phyloP scores from a whole-genome alignment of 2,329 filamentous ascomycete genomes.

The Beauveria australis region DNA sequence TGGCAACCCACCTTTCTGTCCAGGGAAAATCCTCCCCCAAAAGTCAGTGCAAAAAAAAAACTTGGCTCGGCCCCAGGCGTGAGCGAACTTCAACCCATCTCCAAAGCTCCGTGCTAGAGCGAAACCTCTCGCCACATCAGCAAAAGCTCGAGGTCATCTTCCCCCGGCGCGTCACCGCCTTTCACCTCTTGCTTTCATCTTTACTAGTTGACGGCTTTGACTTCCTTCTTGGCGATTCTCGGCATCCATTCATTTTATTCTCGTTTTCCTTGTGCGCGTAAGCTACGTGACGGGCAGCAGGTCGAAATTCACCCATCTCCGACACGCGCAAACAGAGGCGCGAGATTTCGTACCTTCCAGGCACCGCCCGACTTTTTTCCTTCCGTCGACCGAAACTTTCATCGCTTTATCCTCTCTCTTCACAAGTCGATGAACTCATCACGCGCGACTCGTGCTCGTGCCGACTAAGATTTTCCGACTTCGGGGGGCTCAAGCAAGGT shows the following conservation, averaged over 20 bases:
- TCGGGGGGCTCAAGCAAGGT: neutral
- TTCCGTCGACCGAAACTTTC: neutral
- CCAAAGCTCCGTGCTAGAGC: conserved; percentile 7
- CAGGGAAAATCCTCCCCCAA: neutral
- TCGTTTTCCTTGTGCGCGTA: conserved; percentile 43
- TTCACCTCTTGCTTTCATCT: neutral
- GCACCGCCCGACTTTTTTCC: neutral
- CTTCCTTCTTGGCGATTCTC: neutral
- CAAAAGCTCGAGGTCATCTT: conserved; percentile 6
- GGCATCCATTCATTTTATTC: conserved; percentile 18
- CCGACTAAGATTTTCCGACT: neutral
- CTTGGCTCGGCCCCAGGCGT: conserved; percentile 21
- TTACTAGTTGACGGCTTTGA: neutral
- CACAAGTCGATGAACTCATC: neutral
- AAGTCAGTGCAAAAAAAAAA: neutral
- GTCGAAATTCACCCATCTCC: conserved; percentile 1
- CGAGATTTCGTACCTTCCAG: neutral
- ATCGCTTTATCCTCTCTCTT: neutral
- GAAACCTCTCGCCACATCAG: conserved; percentile 7
- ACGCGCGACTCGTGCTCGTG: neutral
- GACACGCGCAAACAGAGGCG: neutral
- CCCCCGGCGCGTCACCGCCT: neutral
- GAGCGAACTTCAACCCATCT: neutral
- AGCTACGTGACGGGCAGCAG: conserved; percentile 18
- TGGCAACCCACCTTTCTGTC: neutral